Evolutionary conservation across 208 protist species (phyloP), one percentile per base, ranked within the genome.

Genomic region (Trypanosoma conorhini): DNA sequence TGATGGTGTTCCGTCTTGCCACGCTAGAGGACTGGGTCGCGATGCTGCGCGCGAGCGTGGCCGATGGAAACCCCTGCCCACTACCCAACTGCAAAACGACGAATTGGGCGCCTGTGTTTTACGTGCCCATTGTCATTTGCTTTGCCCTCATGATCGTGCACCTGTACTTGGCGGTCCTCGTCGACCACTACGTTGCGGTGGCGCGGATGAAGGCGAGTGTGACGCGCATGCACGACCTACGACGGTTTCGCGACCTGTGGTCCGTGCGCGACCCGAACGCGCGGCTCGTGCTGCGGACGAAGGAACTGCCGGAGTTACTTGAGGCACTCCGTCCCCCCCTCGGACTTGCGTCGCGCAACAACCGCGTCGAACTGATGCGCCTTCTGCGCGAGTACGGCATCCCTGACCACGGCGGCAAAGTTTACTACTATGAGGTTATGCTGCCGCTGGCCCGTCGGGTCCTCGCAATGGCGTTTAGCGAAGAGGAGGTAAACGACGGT

Each of bases 351-450:
- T 83, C 81, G 66, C 76, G 81, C 42, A 80, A 77, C 62, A 89
- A 88, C 69, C 86, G 93, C 54, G 59, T 83, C 3, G 93, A 96
- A 79, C 66, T 97, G 54, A 70, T 97, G 60, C 77, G 76, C 19
- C 57, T 91, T 46, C 74, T 94, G 61, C 85, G 87, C n/a, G 87
- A 92, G 80, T 97, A 97, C 80, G 76, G 91, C 62, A 95, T 97
- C 48, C 88, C 93, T 24, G 82, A 91, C 33, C 86, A 92, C 73
- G 65, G 81, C 38, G 90, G 93, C 17, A 73, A 76, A 51, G 85
- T 97, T 30, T 83, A 93, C 74, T 97, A 96, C 81, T 76, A 94
- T 73, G 93, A 95, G 33, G 90, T 95, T 19, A 77, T 96, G 13
- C 67, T 92, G 54, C 87, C 93, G 24, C 72, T 97, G 13, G 91